Evolutionary conservation across 805 yeast genomes (phyloP).

Genomic region (Candida maris): DNA sequence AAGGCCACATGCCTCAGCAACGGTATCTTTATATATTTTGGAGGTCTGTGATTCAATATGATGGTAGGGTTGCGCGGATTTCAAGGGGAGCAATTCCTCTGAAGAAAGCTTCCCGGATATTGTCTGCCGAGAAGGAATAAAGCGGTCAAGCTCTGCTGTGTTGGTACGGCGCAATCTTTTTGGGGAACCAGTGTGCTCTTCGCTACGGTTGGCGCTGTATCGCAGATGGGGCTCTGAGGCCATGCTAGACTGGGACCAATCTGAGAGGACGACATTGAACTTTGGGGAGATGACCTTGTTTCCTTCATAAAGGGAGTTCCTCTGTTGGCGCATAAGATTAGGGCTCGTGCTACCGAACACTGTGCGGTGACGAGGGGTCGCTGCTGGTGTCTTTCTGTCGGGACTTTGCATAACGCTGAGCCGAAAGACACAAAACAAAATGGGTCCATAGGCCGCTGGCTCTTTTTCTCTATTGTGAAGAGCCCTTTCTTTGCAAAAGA

Average conservation of each 20-base stretch:
- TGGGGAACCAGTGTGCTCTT: slow-evolving; percentile 21
- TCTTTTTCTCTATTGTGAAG: too few relatives aligned
- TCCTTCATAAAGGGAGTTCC: slow-evolving; percentile 28
- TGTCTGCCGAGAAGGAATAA: slow-evolving; percentile 55
- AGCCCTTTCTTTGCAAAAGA: too few relatives aligned
- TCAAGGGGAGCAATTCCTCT: slow-evolving; percentile 18
- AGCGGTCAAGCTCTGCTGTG: slow-evolving; percentile 48
- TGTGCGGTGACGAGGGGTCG: slow-evolving; percentile 27
- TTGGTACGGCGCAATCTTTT: slow-evolving; percentile 28
- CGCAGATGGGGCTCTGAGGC: slow-evolving; percentile 6
- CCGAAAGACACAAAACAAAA: too few relatives aligned
- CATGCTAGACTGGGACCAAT: slow-evolving; percentile 28
- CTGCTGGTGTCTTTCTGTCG: slow-evolving; percentile 6
- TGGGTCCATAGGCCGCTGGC: too few relatives aligned
- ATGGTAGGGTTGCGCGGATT: slow-evolving; percentile 43
- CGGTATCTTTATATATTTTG: slow-evolving; percentile 67
- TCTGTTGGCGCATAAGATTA: slow-evolving; percentile 23
- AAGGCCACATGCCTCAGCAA: slow-evolving; percentile 93
- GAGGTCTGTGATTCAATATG: slow-evolving; percentile 53
- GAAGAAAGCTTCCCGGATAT: slow-evolving; percentile 42
- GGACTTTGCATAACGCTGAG: slow-evolving; percentile 12
- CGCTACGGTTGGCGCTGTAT: slow-evolving; percentile 6
- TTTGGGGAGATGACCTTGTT: slow-evolving; percentile 33
- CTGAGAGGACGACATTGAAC: slow-evolving; percentile 32
- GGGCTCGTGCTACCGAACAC: slow-evolving; percentile 33